Conservation (phyloP, 768 basidiomycete species). For the Psilocybe cubensis region DNA sequence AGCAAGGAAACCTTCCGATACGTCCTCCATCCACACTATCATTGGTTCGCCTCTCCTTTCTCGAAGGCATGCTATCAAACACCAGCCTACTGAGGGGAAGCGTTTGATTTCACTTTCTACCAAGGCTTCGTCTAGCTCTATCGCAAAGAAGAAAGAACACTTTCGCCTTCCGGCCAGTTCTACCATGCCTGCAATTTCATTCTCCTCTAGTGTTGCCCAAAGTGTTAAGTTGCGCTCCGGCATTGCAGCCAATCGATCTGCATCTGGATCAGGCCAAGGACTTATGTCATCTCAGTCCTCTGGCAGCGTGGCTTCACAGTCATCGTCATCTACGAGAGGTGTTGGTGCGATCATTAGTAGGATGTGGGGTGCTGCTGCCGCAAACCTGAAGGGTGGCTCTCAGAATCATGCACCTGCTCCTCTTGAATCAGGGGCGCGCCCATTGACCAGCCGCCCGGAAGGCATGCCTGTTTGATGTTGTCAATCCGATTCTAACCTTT, state of each 20-base stretch:
- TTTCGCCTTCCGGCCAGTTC: conserved; percentile 30
- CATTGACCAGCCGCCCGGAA: neutral
- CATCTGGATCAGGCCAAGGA: conserved; percentile 4
- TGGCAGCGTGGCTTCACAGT: neutral
- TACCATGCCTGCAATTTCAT: conserved; percentile 34
- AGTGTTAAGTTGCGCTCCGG: conserved; percentile 22
- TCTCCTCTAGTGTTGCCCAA: conserved; percentile 10
- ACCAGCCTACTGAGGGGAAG: conserved; percentile 13
- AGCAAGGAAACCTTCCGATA: conserved; percentile 51
- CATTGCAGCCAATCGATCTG: conserved; percentile 20
- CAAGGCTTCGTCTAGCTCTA: conserved; percentile 16
- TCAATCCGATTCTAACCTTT: neutral
- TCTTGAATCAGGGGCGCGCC: neutral
- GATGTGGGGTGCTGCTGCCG: conserved; percentile 70
- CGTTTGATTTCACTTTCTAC: conserved; percentile 24
- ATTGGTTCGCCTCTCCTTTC: conserved; percentile 33
- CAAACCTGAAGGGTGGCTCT: conserved; percentile 24
- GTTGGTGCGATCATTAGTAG: conserved; percentile 65
- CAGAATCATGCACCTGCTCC: conserved; percentile 12
- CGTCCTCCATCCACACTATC: conserved; percentile 54
- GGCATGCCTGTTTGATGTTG: neutral
- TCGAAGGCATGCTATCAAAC: conserved; percentile 8
- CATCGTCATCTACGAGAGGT: conserved; percentile 20
- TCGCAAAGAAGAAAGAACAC: conserved; percentile 16
- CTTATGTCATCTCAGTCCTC: neutral